Percentiles rank a stretch among this genome's conserved stretches.
phyloP scores from a whole-genome alignment of 352 stramenopile genomes.

The Globisporangium ultimum region DNA sequence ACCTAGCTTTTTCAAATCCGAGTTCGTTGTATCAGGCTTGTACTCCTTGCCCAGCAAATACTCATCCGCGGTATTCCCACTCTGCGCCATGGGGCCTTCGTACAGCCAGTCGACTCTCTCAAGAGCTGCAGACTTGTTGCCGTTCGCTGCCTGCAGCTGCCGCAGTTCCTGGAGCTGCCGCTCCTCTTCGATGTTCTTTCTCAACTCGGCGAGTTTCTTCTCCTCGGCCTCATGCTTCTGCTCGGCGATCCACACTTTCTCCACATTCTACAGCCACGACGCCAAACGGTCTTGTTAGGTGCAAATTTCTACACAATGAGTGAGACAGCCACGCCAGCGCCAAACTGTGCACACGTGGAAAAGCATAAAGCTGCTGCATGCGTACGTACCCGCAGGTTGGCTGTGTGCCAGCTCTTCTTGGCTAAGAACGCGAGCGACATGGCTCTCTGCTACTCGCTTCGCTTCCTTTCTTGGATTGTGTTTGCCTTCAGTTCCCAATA shows the following conservation, averaged over 20 bases:
- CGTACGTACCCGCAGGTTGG: slow-evolving; percentile 86
- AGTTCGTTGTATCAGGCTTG: slow-evolving; percentile 39
- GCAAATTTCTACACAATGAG: slow-evolving; percentile 5
- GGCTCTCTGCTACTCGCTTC: neutral
- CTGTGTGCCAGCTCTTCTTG: slow-evolving; percentile 98
- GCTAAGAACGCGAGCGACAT: slow-evolving; percentile 92
- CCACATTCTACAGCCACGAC: slow-evolving; percentile 86
- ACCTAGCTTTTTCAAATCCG: slow-evolving; percentile 46
- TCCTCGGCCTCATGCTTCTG: slow-evolving; percentile 93
- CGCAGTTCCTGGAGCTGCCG: slow-evolving; percentile 94
- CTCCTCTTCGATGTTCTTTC: slow-evolving; percentile 96
- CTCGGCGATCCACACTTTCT: slow-evolving; percentile 97
- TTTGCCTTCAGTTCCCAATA: neutral
- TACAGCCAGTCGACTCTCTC: slow-evolving; percentile 97
- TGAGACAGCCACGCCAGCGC: neutral
- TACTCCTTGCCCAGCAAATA: slow-evolving; percentile 93
- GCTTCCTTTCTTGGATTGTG: slow-evolving; percentile 3
- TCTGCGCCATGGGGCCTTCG: slow-evolving; percentile 84
- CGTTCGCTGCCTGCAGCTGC: slow-evolving; percentile 85
- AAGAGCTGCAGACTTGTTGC: slow-evolving; percentile 71
- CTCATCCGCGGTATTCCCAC: slow-evolving; percentile 75
- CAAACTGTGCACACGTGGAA: neutral
- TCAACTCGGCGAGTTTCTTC: slow-evolving; percentile 92
- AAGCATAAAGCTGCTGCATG: neutral
- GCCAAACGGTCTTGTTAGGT: neutral